These are phyloP conservation scores for Leccinum griseonigrum DNA, from an alignment of 1,284 basidiomycete species.

Conservation along the genomic window DNA sequence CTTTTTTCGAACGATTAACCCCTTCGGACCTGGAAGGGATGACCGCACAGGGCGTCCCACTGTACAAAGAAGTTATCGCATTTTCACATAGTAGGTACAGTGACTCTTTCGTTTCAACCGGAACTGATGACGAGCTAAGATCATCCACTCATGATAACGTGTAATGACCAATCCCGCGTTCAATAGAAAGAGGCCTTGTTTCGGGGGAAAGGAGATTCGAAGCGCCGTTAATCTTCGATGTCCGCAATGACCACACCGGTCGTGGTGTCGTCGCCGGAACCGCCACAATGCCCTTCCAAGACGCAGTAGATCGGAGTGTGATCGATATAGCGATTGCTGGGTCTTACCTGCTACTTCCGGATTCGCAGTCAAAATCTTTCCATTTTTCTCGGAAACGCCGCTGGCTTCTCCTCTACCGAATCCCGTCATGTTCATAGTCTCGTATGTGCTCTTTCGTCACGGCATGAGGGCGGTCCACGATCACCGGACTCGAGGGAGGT, in stretches of 20 bases:
- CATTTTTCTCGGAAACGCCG: slow-evolving; percentile 26
- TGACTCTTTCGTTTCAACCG: slow-evolving; percentile 5
- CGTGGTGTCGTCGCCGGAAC: slow-evolving; percentile 24
- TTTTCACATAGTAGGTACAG: neutral
- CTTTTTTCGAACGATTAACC: neutral
- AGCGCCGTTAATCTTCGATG: slow-evolving; percentile 23
- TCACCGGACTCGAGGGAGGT: neutral
- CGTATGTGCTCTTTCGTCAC: neutral
- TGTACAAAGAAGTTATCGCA: slow-evolving; percentile 6
- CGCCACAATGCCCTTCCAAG: slow-evolving; percentile 30
- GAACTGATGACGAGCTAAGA: slow-evolving; percentile 6
- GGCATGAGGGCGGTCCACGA: slow-evolving; percentile 5
- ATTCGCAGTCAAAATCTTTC: slow-evolving; percentile 27
- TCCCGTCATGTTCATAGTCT: slow-evolving; percentile 2
- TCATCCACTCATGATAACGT: neutral
- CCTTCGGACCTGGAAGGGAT: neutral
- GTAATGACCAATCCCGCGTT: slow-evolving; percentile 8
- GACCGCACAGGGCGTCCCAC: slow-evolving; percentile 1
- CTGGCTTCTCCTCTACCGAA: slow-evolving; percentile 16
- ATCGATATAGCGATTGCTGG: slow-evolving; percentile 28
- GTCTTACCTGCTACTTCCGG: slow-evolving; percentile 30
- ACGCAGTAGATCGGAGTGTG: slow-evolving; percentile 29
- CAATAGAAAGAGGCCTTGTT: slow-evolving; percentile 5
- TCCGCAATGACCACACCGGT: slow-evolving; percentile 28
- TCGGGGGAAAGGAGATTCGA: slow-evolving; percentile 7